phyloP scores from a whole-genome alignment of 257 asterid species.

The Solanum stenotomum region DNA sequence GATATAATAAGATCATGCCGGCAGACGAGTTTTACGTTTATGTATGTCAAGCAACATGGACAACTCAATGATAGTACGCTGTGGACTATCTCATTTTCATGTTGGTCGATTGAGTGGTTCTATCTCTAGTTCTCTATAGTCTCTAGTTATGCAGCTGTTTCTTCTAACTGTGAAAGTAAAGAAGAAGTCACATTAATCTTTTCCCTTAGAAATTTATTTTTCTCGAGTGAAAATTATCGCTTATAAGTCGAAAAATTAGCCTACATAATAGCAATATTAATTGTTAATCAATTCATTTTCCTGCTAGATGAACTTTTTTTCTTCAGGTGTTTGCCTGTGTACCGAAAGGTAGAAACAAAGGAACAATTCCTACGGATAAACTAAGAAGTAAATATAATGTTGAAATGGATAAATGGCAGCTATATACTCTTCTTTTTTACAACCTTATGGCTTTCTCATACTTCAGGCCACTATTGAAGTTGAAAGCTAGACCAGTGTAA shows the following conservation, averaged over 20 bases:
- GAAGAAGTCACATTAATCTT: not conserved
- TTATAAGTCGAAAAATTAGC: not conserved
- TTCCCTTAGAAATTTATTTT: not conserved
- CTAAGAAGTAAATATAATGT: not conserved
- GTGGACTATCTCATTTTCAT: not conserved
- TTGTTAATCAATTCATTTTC: not conserved
- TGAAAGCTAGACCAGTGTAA: not conserved
- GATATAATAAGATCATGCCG: not conserved
- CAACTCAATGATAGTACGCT: not conserved
- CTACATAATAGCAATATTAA: not conserved
- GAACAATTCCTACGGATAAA: not conserved
- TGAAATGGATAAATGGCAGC: not conserved
- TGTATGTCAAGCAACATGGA: not conserved
- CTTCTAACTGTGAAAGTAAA: not conserved
- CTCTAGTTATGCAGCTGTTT: not conserved
- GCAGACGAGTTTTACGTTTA: not conserved
- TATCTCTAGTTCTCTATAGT: not conserved
- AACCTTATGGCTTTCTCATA: not conserved
- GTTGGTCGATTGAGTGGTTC: not conserved
- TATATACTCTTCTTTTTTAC: not conserved
- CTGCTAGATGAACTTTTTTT: not conserved
- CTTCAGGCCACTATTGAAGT: not conserved
- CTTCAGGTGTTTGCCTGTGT: not conserved
- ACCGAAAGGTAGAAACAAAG: not conserved
- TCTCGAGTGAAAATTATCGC: not conserved